Percentiles rank a stretch among this genome's conserved stretches.
These are phyloP conservation scores for Mycena chlorophos DNA, from an alignment of 768 basidiomycete species.

Conservation along the genomic window DNA sequence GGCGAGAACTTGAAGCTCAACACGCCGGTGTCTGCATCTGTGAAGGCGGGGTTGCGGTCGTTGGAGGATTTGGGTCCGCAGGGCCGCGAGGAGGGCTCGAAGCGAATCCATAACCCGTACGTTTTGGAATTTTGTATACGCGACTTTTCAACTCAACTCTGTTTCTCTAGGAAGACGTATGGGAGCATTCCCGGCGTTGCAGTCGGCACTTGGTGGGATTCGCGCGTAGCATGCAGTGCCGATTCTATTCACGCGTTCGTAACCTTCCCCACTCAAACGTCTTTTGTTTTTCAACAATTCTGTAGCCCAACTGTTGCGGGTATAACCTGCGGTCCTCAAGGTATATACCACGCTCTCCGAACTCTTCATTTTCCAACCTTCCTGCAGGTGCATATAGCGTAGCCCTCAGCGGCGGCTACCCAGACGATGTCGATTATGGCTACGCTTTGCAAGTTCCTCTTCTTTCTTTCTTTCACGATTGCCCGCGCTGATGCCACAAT, in stretches of 20 bases:
- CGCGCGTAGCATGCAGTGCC: constrained; percentile 64
- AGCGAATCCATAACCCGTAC: constrained; percentile 53
- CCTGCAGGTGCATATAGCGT: constrained; percentile 63
- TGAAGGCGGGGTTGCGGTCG: constrained; percentile 37
- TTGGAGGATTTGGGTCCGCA: constrained; percentile 37
- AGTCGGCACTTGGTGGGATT: constrained; percentile 84
- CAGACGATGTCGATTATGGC: constrained; percentile 81
- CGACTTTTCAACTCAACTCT: neutral
- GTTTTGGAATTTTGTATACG: constrained; percentile 24
- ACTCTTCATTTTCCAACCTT: neutral
- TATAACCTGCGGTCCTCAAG: constrained; percentile 63
- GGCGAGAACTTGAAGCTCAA: constrained; percentile 41
- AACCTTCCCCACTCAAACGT: neutral
- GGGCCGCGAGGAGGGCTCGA: constrained; percentile 35
- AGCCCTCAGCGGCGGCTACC: constrained; percentile 86
- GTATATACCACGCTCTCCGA: constrained; percentile 28
- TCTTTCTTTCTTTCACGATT: neutral
- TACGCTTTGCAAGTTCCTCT: constrained; percentile 69
- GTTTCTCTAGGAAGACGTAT: constrained; percentile 61
- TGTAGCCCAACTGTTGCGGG: constrained; percentile 57
- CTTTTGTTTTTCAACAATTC: constrained; percentile 6
- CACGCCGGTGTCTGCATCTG: constrained; percentile 39
- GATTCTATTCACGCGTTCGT: constrained; percentile 87
- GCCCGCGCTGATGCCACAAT: too few species aligned
- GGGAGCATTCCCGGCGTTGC: constrained; percentile 78